Percentiles rank a stretch among this genome's conserved stretches.
Evolutionary conservation across 805 yeast species (phyloP).

Genomic region (Cyberlindnera mrakii): DNA sequence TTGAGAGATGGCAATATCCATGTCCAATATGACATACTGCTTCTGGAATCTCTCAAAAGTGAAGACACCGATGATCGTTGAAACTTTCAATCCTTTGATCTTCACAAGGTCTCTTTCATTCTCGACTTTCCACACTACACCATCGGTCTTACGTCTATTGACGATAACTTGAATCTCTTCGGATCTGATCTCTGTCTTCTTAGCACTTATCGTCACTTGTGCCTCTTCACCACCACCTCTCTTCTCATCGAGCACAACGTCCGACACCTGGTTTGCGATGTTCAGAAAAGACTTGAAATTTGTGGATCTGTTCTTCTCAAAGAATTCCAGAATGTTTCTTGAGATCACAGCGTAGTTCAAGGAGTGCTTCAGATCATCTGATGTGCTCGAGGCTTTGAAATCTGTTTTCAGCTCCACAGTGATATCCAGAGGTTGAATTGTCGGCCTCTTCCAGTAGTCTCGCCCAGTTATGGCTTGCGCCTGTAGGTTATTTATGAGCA

Average conservation of each 20-base stretch:
- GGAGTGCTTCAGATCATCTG: constrained; percentile 77
- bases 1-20: constrained; percentile 38
- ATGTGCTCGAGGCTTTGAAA: constrained; percentile 65
- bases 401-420: constrained; percentile 59
- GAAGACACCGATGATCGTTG: constrained; percentile 89
- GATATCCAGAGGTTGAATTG: constrained; percentile 59
- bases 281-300: constrained; percentile 31
- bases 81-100: constrained; percentile 48
- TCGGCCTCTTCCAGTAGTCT: constrained; percentile 68
- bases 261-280: constrained; percentile 41
- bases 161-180: constrained; percentile 38
- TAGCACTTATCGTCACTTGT: constrained; percentile 34
- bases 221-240: constrained; percentile 45
- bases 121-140: constrained; percentile 8
- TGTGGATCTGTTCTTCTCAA: constrained; percentile 34
- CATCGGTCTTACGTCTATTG: constrained; percentile 24
- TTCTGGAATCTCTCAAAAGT: constrained; percentile 79
- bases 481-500: constrained; percentile 37
- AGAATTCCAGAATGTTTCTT: constrained; percentile 49
- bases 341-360: constrained; percentile 86
- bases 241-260: constrained; percentile 36
- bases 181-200: constrained; percentile 56
- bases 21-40: constrained; percentile 65
- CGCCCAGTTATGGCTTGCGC: constrained; percentile 62
- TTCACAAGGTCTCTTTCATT: constrained; percentile 20